phyloP scores from a whole-genome alignment of 345 rosid species.

The Brassica cretica region DNA sequence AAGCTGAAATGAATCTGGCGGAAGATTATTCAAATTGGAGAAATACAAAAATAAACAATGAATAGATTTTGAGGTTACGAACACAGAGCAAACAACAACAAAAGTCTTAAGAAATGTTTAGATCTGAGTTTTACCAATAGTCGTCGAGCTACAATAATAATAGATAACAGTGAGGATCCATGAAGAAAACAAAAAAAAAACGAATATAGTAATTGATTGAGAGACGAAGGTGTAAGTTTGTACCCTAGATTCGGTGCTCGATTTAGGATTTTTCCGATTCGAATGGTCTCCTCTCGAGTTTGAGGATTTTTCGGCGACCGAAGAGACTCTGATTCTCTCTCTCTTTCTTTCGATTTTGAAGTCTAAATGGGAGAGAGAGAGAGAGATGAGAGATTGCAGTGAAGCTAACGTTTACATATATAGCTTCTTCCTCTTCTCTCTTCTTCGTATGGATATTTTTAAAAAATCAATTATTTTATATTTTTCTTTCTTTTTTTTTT shows the following conservation, averaged over 20 bases:
- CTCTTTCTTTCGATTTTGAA: not conserved
- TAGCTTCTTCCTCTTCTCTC: constrained; percentile 31
- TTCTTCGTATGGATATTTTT: not conserved
- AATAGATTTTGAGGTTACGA: not conserved
- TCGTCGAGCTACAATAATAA: not conserved
- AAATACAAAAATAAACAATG: not conserved
- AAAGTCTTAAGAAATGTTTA: not conserved
- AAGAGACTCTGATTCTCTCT: constrained; percentile 25
- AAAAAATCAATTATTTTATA: not conserved
- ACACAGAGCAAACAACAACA: not conserved
- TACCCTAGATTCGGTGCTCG: constrained; percentile 18
- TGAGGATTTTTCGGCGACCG: constrained; percentile 21
- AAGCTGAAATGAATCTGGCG: constrained; percentile 7
- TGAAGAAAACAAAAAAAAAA: not conserved
- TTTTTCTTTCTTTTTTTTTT: not conserved
- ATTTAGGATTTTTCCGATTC: not conserved
- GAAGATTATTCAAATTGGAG: not conserved
- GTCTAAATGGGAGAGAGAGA: not conserved
- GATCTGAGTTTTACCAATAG: constrained; percentile 17
- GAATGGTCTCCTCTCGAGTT: constrained; percentile 22
- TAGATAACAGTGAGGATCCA: not conserved
- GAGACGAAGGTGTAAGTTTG: not conserved
- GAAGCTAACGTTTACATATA: constrained; percentile 35
- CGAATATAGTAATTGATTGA: not conserved
- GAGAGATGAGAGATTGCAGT: constrained; percentile 35